Evolutionary conservation across 2,329 filamentous ascomycete genomes (phyloP).

Genomic region (Colletotrichum truncatum): DNA sequence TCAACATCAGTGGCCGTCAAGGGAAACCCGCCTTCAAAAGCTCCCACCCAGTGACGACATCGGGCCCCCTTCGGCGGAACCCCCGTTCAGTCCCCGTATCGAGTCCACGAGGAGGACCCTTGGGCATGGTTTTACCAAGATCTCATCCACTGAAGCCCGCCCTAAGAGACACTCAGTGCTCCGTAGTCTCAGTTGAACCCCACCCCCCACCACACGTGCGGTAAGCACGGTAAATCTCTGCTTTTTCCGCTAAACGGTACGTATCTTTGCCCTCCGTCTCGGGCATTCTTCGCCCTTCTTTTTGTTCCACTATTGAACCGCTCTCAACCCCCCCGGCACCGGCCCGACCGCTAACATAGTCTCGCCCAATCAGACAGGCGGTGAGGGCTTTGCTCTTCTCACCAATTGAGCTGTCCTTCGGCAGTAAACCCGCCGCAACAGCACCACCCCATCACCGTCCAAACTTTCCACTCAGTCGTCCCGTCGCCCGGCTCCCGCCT

Average conservation of each 20-base stretch:
- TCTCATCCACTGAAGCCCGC: not conserved
- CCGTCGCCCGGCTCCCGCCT: slow-evolving; percentile 1
- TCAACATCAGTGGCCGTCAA: not conserved
- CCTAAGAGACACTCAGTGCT: not conserved
- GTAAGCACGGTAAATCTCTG: slow-evolving; percentile 6
- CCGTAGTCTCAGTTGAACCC: not conserved
- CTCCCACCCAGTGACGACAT: slow-evolving; percentile 6
- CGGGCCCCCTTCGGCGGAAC: not conserved
- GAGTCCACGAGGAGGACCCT: slow-evolving; percentile 13
- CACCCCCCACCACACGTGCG: slow-evolving; percentile 3
- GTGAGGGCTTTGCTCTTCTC: not conserved
- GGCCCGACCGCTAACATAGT: not conserved
- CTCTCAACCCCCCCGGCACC: slow-evolving; percentile 10
- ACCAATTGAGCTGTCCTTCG: slow-evolving; percentile 7
- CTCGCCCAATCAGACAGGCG: slow-evolving; percentile 3
- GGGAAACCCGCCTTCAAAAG: not conserved
- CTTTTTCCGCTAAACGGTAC: not conserved
- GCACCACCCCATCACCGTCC: slow-evolving; percentile 4
- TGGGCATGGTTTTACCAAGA: not conserved
- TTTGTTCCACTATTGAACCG: not conserved
- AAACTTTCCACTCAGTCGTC: not conserved
- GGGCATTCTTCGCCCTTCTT: slow-evolving; percentile 5
- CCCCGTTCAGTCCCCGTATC: slow-evolving; percentile 4
- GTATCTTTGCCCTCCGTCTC: not conserved
- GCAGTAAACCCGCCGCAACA: slow-evolving; percentile 15